Percentiles rank a stretch among this genome's conserved stretches.
Conservation (phyloP, 2,329 filamentous ascomycete genomes). For the Trichoderma koningiopsis region DNA sequence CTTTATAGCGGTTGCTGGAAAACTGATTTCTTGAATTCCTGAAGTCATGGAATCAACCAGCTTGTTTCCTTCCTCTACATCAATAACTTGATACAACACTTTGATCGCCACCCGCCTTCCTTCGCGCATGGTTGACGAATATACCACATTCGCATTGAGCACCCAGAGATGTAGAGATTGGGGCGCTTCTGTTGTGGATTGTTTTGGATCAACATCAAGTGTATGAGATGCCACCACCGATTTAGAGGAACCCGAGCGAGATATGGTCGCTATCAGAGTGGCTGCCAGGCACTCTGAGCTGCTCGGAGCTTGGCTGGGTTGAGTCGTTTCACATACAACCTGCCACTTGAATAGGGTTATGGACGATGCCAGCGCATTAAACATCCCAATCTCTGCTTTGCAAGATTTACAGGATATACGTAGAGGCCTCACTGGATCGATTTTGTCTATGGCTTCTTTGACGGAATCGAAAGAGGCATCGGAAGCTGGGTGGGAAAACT, state of each 20-base stretch:
- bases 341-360: slow-evolving; percentile 62
- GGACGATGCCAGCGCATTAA: slow-evolving; percentile 48
- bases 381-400: slow-evolving; percentile 49
- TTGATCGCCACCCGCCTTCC: slow-evolving; percentile 50
- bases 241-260: slow-evolving; percentile 61
- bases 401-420: slow-evolving; percentile 52
- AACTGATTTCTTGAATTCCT: slow-evolving; percentile 60
- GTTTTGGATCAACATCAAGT: slow-evolving; percentile 22
- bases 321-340: slow-evolving; percentile 44
- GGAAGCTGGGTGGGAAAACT: slow-evolving; percentile 42
- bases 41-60: slow-evolving; percentile 55
- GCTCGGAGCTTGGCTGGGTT: slow-evolving; percentile 38
- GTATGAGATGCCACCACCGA: slow-evolving; percentile 50
- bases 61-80: slow-evolving; percentile 47
- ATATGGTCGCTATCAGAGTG: slow-evolving; percentile 54
- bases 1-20: slow-evolving; percentile 55
- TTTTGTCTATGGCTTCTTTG: slow-evolving; percentile 35
- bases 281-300: slow-evolving; percentile 56
- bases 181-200: slow-evolving; percentile 5
- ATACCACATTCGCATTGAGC: slow-evolving; percentile 57
- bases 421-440: slow-evolving; percentile 37
- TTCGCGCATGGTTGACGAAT: slow-evolving; percentile 46
- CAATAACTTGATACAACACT: slow-evolving; percentile 53
- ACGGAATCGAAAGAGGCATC: slow-evolving; percentile 38
- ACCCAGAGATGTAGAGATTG: slow-evolving; percentile 55